A percentile compares a stretch with the other conserved stretches of the same genome.
These are phyloP conservation scores for Serpula lacrymans DNA, from an alignment of 768 basidiomycete species.

Conservation along the genomic window DNA sequence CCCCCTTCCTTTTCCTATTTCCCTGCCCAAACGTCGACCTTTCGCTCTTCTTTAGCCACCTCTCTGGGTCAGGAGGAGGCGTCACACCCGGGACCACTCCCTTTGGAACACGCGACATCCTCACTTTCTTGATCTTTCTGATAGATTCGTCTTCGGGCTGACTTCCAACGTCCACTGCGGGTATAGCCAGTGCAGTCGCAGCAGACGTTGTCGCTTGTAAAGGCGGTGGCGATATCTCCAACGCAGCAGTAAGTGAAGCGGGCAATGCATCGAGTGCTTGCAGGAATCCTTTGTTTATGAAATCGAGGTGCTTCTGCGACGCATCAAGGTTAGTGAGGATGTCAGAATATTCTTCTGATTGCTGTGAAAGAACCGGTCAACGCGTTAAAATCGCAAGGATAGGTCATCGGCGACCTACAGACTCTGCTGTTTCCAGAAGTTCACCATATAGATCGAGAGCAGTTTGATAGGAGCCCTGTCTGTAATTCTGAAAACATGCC, in stretches of 20 bases:
- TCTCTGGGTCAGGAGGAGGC: slow-evolving; percentile 79
- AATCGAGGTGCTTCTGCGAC: slow-evolving; percentile 78
- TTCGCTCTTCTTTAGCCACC: slow-evolving; percentile 88
- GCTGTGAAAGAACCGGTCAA: slow-evolving; percentile 37
- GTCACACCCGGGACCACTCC: slow-evolving; percentile 79
- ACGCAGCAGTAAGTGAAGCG: slow-evolving; percentile 41
- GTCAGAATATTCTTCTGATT: slow-evolving; percentile 85
- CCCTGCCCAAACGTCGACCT: slow-evolving; percentile 52
- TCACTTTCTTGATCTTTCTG: slow-evolving; percentile 46
- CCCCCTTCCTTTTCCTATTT: slow-evolving; percentile 50
- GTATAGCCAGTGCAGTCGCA: slow-evolving; percentile 24
- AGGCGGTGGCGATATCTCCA: slow-evolving; percentile 66
- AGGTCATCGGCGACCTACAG: too few relatives aligned
- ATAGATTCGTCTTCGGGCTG: slow-evolving; percentile 33
- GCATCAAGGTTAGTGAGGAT: slow-evolving; percentile 84
- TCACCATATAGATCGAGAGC: slow-evolving; percentile 79
- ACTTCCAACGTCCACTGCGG: slow-evolving; percentile 19
- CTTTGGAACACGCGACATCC: slow-evolving; percentile 66
- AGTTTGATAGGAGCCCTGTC: slow-evolving; percentile 68
- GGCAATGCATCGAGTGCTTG: slow-evolving; percentile 62
- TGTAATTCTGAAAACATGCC: slow-evolving; percentile 56
- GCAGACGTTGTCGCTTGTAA: slow-evolving; percentile 29
- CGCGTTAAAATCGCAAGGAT: slow-evolving; percentile 1
- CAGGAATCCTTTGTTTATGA: slow-evolving; percentile 69
- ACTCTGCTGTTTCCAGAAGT: slow-evolving; percentile 73